phyloP scores from a whole-genome alignment of 192 early-diverging fungal genomes.

The Lunasporangiospora selenospora region DNA sequence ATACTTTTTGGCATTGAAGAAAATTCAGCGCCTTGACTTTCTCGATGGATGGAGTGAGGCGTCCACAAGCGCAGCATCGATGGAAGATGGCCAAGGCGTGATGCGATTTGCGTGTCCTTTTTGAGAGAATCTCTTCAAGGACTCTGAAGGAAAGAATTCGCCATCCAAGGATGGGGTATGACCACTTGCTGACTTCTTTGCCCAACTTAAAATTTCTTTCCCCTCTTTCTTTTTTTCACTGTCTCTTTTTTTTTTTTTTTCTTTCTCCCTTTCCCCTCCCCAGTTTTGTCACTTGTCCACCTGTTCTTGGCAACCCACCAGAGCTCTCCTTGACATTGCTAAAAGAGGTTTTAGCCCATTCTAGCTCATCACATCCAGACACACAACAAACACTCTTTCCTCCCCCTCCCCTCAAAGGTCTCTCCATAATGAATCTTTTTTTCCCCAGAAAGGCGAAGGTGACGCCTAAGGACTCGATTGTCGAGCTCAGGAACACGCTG shows the following conservation, averaged over 20 bases:
- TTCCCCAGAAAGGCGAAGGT: constrained; percentile 69
- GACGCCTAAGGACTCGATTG: constrained; percentile 94
- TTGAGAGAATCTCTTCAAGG: too few relatives aligned
- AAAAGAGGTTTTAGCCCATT: too few relatives aligned
- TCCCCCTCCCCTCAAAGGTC: neutral
- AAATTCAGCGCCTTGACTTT: too few relatives aligned
- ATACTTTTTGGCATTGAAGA: too few relatives aligned
- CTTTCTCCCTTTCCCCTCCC: neutral
- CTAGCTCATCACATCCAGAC: neutral
- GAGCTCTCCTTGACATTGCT: neutral
- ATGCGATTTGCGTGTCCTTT: too few relatives aligned
- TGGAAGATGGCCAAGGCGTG: too few relatives aligned
- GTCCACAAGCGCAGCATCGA: too few relatives aligned
- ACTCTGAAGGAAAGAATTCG: too few relatives aligned
- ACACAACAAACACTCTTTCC: neutral
- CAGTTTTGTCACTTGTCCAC: neutral
- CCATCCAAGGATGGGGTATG: too few relatives aligned
- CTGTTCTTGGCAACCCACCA: neutral
- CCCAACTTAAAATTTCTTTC: too few relatives aligned
- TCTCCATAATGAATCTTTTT: constrained; percentile 73
- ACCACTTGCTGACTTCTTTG: too few relatives aligned
- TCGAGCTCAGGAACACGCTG: constrained; percentile 87
- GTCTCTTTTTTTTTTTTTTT: neutral
- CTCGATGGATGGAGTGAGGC: too few relatives aligned
- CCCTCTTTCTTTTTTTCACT: neutral